Conservation (phyloP, 169 alveolate species). For the Cryptosporidium parvum region DNA sequence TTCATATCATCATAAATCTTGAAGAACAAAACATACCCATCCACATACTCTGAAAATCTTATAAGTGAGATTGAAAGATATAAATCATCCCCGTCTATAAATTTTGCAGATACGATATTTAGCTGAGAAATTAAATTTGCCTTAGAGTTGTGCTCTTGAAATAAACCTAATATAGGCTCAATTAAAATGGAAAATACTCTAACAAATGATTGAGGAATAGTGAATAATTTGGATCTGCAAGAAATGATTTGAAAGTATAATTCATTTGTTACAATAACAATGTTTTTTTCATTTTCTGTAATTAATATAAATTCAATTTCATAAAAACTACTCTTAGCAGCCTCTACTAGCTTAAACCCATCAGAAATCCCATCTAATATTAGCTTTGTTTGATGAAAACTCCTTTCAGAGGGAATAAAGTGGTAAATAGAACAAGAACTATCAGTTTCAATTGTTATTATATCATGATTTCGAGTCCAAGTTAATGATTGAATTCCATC, state of each 20-base stretch:
- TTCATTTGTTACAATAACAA: conserved; percentile 20
- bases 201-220: conserved; percentile 22
- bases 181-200: not conserved
- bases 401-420: not conserved
- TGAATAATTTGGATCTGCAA: not conserved
- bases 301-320: conserved; percentile 26
- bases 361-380: not conserved
- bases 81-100: conserved; percentile 5
- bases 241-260: conserved; percentile 13
- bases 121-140: not conserved
- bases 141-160: not conserved
- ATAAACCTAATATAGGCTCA: conserved; percentile 9
- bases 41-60: conserved; percentile 28
- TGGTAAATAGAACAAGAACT: conserved; percentile 22
- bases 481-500: not conserved
- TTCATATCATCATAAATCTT: not conserved
- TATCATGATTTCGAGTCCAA: conserved; percentile 51
- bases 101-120: conserved; percentile 27
- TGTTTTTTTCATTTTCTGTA: conserved; percentile 2
- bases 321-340: not conserved
- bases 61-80: conserved; percentile 21
- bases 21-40: conserved; percentile 44
- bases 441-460: conserved; percentile 38
- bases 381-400: conserved; percentile 3
- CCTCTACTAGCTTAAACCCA: conserved; percentile 14